Base-by-base conservation (phyloP, 2,329 filamentous ascomycete genomes). In the Emmonsia crescens region DNA sequence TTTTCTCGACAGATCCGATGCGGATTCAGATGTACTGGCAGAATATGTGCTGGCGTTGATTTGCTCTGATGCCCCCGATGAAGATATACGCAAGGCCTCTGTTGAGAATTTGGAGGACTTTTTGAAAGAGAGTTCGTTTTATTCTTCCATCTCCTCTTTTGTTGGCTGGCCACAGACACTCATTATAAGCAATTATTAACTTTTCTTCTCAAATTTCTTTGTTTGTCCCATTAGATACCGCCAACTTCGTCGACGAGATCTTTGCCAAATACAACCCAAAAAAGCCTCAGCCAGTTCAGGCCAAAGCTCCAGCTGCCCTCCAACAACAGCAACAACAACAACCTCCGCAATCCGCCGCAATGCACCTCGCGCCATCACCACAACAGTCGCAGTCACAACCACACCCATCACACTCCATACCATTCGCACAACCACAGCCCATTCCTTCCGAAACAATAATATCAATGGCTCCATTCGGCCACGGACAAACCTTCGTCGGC, bases 1-100 rank as follows among this genome's bases (percentile, higher is more conserved):
- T 21, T 46, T 3, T 21, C 10, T 5, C n/a, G 60, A 54, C 66
- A 84, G 82, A 64, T 83, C 81, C n/a, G 83, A 85, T 69, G 83
- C 83, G 36, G 83, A 86, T 68, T 79, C 79, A 14, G 82, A 83
- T 65, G 81, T 85, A 1, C 79, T 86, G 24, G 83, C 82, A 36
- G 83, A 86, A 66, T 86, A 85, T 67, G 82, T 85, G 8, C 74
- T 85, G 55, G 83, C 82, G 27, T 77, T 86, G 36, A 77, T 85
- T 51, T 79, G 78, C 51, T 79, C 78, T 19, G 82, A 84, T 65
- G 82, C 82, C 48, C 74, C 80, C 2, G 80, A 83, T 62, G 77
- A 79, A n/a, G 75, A 79, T 60, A 79, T 84, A 57, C 77, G 77
- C 67, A 73, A 77, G 62, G 81, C 76, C 58, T 83, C 81, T 42